A percentile compares a stretch with the other conserved stretches of the same genome.
Evolutionary conservation across 192 early-diverging fungal genomes (phyloP).

Genomic region (Pilobolus umbonatus): DNA sequence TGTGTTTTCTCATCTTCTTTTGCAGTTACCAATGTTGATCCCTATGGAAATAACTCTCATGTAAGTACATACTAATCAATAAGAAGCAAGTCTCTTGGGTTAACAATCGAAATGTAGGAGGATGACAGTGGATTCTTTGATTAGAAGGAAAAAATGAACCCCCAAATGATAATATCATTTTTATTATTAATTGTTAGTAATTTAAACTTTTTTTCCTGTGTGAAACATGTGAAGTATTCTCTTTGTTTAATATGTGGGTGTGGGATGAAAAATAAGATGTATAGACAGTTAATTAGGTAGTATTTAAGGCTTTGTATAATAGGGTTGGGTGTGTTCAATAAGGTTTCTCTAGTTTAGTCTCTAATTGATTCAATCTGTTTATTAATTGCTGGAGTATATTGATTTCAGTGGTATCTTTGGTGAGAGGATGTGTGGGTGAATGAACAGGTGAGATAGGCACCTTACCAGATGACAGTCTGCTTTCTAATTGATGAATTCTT

Average conservation of each 20-base stretch:
- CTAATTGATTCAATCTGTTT: constrained; percentile 19
- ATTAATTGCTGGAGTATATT: constrained; percentile 2
- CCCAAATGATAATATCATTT: background rate
- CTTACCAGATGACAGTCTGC: background rate
- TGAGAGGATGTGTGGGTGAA: background rate
- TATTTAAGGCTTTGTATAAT: too few species aligned
- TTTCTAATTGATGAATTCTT: constrained; percentile 10
- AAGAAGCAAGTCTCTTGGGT: background rate
- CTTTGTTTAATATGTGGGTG: too few species aligned
- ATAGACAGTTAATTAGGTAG: too few species aligned
- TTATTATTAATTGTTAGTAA: background rate
- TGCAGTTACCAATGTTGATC: constrained; percentile 26
- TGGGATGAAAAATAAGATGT: too few species aligned
- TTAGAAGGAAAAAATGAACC: background rate
- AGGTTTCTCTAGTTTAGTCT: constrained; percentile 17
- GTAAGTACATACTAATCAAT: constrained; percentile 1
- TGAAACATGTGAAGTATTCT: too few species aligned
- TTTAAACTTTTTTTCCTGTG: too few species aligned
- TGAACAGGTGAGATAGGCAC: background rate
- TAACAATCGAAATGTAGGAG: constrained; percentile 1
- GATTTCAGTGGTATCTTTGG: background rate
- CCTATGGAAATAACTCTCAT: constrained; percentile 21
- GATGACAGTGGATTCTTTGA: constrained; percentile 9
- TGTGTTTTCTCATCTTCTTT: background rate
- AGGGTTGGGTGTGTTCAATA: background rate